Base-by-base conservation (phyloP, 1,139 yeast species). In the Saccharomyces hybrid region DNA sequence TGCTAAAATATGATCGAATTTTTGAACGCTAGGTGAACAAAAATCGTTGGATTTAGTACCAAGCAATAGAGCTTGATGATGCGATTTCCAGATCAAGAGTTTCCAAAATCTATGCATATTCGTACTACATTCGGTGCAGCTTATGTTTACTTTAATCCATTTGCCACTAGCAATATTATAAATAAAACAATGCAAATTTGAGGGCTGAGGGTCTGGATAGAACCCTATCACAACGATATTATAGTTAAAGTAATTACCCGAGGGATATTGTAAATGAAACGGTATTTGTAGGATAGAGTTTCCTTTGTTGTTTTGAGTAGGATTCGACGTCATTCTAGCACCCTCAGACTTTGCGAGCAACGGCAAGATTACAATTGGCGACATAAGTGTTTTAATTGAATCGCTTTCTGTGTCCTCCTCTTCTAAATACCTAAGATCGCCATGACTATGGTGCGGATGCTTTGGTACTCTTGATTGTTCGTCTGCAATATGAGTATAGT, bases 1-100 rank as follows among this genome's bases (percentile, higher is more conserved):
- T 2, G 84, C 75, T 8, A 84, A 69, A 65, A 84, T 70, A 48
- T 74, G 65, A 41, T 83, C 82, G 66, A 85, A 86, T 62, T 75
- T 83, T 56, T 86, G 79, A 5, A 83, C 76, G 52, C 83, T 75
- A 55, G 84, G 78, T 13, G 80, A 72, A 14, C 80, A 74, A 44
- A 73, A 71, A 4, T 81, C 77, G 25, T 82, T 77, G 25, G 75
- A 70, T 49, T 60, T 57, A 5, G 75, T 68, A 0, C 89, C 93
- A 54, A 81, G 66, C 51, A 80, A 70, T 6, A 79, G 75, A 3
- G 84, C 82, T 64, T 82, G 83, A 65, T 86, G 91, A 68, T 86
- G 93, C 0, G 90, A 83, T 51, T 78, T 79, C 93, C 93, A 86
- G 0, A 82, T 82, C 68, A 79, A 83, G 0, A 86, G 82, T 57